Base-by-base conservation (phyloP, 257 asterid species). In the Phtheirospermum japonicum region DNA sequence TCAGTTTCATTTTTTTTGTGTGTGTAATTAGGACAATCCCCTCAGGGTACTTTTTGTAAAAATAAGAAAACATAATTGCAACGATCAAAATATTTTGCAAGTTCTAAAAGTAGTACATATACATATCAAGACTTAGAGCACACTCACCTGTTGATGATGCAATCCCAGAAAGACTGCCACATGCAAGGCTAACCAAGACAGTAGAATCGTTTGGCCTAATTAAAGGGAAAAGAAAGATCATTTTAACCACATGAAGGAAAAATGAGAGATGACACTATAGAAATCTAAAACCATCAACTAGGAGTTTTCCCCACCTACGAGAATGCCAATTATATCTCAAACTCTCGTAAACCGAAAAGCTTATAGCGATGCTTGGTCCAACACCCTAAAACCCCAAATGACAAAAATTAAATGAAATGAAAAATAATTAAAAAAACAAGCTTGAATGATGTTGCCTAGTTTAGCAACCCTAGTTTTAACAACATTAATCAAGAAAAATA, bases 321-420 rank as follows among this genome's bases (percentile, higher is more conserved):
- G 72, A 70, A 45, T 48, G 83, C 91, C 96, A 85, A 30, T 34
- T 7, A 9, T 83, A 69, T 71, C 84, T 79, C 81, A 85, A 73
- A 31, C 83, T 65, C 80, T 87, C 96, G 48, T 87, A 85, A 59
- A 79, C 90, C 2, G 94, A 75, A 69, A 85, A 87, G 69, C 96
- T 87, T 72, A 87, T 85, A 9, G 96, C 96, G 73, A 87, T 76
- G 72, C 88, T 75, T 66, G 96, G 96, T 20, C 96, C 96, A 74
- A 87, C 96, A 65, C 96, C 90, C 96, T 87, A 81, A 72, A 74
- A 54, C 6, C 46, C 61, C 39, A 57, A 39, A n/a, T 7, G 18
- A 54, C 40, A 48, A 34, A 17, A 46, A 9, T 10, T 4, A 57
- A 31, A 62, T 14, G n/a, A 12, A 46, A 51, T 61, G 34, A 48